Evolutionary conservation across 495 filamentous ascomycete species (phyloP), one percentile per base, ranked within the genome.

Genomic region (Podospora pseudoanserina): DNA sequence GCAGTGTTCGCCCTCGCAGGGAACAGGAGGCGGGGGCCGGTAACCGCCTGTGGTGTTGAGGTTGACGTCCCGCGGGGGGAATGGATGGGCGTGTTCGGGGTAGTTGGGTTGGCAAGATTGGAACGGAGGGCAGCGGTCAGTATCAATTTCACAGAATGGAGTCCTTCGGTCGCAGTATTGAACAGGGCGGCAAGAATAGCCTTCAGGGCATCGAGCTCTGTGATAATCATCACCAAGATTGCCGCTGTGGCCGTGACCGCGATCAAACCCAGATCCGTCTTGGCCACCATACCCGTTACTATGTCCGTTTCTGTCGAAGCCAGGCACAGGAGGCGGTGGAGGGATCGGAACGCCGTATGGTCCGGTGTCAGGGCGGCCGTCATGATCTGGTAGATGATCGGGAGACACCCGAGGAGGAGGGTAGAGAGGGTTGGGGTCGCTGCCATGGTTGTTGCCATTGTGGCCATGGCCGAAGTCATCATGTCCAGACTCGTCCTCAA

Each of bases 81-180:
- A 26, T 30, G 30, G 27, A 13, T 49, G 13, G 9, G 6, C 59
- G 54, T 55, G 23, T 26, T 56, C 19, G 34, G 32, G 19, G 54
- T 64, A 23, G 18, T 63, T 27, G 16, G 68, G 65, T 60, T 70
- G 68, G 65, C 68, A 70, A 39, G 68, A 70, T 54, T 70, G 60
- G 9, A 49, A 60, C 9, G 63, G 19, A 15, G 68, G 60, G 65
- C 68, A 70, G 60, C 65, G 60, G 6, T 56, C 53, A 60, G 26
- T 18, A 44, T 70, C 68, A 6, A 60, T 60, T 54, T 70, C 60
- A 53, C 68, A 70, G 64, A 32, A 66, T 44, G 69, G 61, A 27
- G 20, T 7, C 18, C 39, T 49, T 49, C 39, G 7, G 15, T 49
- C n/a, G 58, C 66, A 68, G n/a, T 67, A 55, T 27, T 49, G n/a